Percentiles rank a stretch among this genome's conserved stretches.
phyloP scores from a whole-genome alignment of 139 green algal species.

The Yamagishiella unicocca region DNA sequence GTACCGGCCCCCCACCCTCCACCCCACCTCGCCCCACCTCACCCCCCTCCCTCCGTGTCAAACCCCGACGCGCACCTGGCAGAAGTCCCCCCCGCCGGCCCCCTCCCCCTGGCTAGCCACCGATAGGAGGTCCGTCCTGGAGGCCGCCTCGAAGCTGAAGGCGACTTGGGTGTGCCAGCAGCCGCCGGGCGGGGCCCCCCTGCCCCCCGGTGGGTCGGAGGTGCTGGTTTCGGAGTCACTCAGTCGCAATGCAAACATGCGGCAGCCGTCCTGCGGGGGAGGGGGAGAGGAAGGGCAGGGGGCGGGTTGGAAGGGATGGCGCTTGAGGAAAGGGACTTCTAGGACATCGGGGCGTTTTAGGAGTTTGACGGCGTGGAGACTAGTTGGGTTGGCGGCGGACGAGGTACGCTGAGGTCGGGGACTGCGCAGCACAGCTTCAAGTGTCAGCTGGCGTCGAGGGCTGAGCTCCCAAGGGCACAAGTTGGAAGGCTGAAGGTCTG shows the following conservation, averaged over 20 bases:
- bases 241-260: slow-evolving; percentile 2
- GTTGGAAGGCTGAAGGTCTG: background rate
- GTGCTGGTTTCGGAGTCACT: background rate
- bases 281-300: background rate
- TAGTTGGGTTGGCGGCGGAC: too few relatives aligned
- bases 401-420: too few relatives aligned
- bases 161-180: slow-evolving; percentile 46
- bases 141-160: slow-evolving; percentile 57
- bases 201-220: too few relatives aligned
- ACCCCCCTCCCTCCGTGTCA: background rate
- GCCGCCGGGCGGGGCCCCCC: background rate
- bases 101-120: background rate
- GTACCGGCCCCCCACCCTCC: background rate
- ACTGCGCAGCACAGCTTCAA: too few relatives aligned
- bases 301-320: background rate
- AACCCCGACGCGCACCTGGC: slow-evolving; percentile 22
- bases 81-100: slow-evolving; percentile 23
- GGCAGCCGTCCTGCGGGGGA: slow-evolving; percentile 31
- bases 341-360: background rate
- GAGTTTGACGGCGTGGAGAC: background rate
- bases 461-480: background rate
- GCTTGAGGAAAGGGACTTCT: background rate
- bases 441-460: too few relatives aligned
- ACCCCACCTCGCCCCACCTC: background rate
- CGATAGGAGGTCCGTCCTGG: slow-evolving; percentile 46